Evolutionary conservation across 495 filamentous ascomycete genomes (phyloP), one percentile per base, ranked within the genome.

Genomic region (Aspergillus conjunctus): DNA sequence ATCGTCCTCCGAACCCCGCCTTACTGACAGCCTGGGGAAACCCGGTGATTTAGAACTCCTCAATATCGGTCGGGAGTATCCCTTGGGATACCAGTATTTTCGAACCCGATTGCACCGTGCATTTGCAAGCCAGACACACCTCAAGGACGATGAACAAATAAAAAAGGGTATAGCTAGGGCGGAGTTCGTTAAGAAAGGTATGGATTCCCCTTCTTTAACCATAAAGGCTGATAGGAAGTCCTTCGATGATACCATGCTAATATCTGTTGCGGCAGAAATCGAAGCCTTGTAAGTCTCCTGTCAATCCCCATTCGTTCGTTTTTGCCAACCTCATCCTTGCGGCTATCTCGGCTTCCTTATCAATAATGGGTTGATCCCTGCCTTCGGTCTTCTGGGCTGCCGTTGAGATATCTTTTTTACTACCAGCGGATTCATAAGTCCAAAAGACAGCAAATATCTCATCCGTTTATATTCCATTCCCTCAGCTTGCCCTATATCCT

Each of bases 161-260:
- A 78, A 73, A 50, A 79, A 88, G 63, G 91, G 85, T 0, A 90
- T 98, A 59, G 81, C 83, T 34, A 78, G 84, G 65, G 94, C 92
- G 1, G 85, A 95, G 62, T 98, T 89, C 73, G 90, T 97, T 5
- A 93, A 91, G 73, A 97, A 93, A 81, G 91, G 91, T 92, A 21
- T 62, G 17, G 78, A 68, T 54, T 17, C 43, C 14, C 7, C 22
- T 33, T 22, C 49, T 30, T 39, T 37, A 33, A 15, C 21, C 56
- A 26, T 10, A 7, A 26, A 63, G 21, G 32, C 20, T 32, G 44
- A 3, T 44, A 49, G n/a, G 17, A 39, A 20, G 18, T 41, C 51
- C 22, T 44, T 26, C 20, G 11, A 39, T 51, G 14, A 30, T 17
- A 20, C 21, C 21, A 14, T 21, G 15, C 48, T 45, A 3, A 18